Conservation (phyloP, 2,329 filamentous ascomycete genomes). For the Sporothrix inflata region DNA sequence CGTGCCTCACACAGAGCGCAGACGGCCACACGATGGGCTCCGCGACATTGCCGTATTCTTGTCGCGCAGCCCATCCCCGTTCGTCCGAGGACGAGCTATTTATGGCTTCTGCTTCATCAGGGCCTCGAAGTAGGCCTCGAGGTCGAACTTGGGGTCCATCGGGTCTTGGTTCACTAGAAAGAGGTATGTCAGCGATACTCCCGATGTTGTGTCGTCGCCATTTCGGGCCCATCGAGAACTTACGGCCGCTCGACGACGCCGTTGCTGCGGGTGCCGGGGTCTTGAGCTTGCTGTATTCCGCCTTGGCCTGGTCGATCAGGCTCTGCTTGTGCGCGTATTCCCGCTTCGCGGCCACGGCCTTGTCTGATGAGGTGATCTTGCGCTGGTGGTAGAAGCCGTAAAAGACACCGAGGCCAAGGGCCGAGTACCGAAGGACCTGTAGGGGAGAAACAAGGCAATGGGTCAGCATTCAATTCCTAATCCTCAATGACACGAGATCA, state of each 20-base stretch:
- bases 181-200: conserved; percentile 13
- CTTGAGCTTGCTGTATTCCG: conserved; percentile 80
- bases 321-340: conserved; percentile 90
- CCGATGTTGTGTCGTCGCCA: not conserved
- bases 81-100: conserved; percentile 31
- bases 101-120: conserved; percentile 59
- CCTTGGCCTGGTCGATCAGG: conserved; percentile 91
- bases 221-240: conserved; percentile 28
- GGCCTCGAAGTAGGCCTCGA: conserved; percentile 79
- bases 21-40: not conserved
- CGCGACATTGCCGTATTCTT: not conserved
- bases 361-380: conserved; percentile 72
- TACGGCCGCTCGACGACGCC: conserved; percentile 41
- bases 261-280: conserved; percentile 48
- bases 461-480: conserved; percentile 4
- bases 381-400: conserved; percentile 96
- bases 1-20: conserved; percentile 21
- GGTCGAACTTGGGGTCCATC: conserved; percentile 86
- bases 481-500: not conserved
- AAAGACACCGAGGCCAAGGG: conserved; percentile 86
- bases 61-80: conserved; percentile 8
- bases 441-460: not conserved
- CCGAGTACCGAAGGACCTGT: conserved; percentile 96
- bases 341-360: conserved; percentile 69
- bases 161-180: conserved; percentile 57